Conservation (phyloP, 2,329 filamentous ascomycete species). For the Cryphonectria radicalis region DNA sequence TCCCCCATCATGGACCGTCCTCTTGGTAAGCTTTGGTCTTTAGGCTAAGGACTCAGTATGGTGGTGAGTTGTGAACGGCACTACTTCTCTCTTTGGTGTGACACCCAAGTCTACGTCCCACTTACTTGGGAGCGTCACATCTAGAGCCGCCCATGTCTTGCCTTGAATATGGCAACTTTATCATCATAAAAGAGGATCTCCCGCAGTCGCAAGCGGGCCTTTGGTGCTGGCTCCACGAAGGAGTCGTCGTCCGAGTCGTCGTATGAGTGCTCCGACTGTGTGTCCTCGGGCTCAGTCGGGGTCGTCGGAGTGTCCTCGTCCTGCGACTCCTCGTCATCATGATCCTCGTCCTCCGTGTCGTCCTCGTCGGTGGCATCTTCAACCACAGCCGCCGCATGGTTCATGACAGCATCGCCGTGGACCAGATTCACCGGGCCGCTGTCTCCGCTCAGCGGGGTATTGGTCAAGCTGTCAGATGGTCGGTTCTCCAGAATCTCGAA, state of each 20-base stretch:
- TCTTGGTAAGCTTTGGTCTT: background rate
- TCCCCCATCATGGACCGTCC: background rate
- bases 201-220: constrained; percentile 62
- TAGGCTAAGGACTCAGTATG: background rate
- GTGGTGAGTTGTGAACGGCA: background rate
- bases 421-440: constrained; percentile 27
- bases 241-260: constrained; percentile 50
- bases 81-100: background rate
- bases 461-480: constrained; percentile 45
- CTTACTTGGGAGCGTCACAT: background rate
- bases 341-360: constrained; percentile 44
- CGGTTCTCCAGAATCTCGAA: constrained; percentile 77
- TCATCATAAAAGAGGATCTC: constrained; percentile 88
- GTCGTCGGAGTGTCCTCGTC: constrained; percentile 34
- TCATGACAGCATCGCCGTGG: constrained; percentile 24
- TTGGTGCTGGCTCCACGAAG: constrained; percentile 50
- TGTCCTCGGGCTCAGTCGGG: constrained; percentile 36
- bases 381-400: constrained; percentile 30
- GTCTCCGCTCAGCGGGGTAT: constrained; percentile 23
- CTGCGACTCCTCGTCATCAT: constrained; percentile 51
- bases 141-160: constrained; percentile 63
- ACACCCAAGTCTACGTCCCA: background rate
- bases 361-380: constrained; percentile 38
- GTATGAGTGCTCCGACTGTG: constrained; percentile 41
- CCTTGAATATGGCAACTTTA: constrained; percentile 79